Conservation (phyloP, 2,329 filamentous ascomycete species). For the Talaromyces sp. region DNA sequence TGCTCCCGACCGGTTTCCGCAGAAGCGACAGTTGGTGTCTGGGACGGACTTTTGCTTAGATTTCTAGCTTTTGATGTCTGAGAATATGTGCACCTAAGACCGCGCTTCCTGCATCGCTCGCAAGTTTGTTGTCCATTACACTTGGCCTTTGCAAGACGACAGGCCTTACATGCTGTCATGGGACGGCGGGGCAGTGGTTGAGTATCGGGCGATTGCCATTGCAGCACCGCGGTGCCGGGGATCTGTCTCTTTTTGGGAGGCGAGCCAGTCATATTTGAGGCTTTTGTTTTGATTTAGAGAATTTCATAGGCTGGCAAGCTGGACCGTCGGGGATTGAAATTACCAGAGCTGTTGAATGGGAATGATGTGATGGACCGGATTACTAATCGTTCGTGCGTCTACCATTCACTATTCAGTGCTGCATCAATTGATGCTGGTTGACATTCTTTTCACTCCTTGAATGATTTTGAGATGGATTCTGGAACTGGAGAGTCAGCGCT, state of each 20-base stretch:
- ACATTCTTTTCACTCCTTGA: background rate
- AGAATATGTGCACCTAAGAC: background rate
- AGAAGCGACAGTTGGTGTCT: background rate
- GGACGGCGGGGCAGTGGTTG: background rate
- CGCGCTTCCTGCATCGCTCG: background rate
- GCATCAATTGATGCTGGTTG: too few species aligned
- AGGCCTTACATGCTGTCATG: background rate
- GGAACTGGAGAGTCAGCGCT: background rate
- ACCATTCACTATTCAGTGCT: background rate
- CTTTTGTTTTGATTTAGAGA: background rate
- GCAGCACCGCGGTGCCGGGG: background rate
- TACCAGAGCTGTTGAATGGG: background rate
- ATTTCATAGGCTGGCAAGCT: background rate
- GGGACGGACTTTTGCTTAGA: background rate
- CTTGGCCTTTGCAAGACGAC: background rate
- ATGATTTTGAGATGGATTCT: background rate
- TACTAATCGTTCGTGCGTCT: background rate
- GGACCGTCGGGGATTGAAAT: background rate
- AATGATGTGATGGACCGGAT: background rate
- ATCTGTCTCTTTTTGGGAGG: background rate
- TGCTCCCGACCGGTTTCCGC: background rate
- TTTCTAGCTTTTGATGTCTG: background rate
- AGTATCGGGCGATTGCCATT: background rate
- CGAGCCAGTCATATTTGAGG: background rate
- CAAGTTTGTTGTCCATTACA: background rate